These are phyloP conservation scores for Trichoderma asperelloides DNA, from an alignment of 495 filamentous ascomycete genomes.

Conservation along the genomic window DNA sequence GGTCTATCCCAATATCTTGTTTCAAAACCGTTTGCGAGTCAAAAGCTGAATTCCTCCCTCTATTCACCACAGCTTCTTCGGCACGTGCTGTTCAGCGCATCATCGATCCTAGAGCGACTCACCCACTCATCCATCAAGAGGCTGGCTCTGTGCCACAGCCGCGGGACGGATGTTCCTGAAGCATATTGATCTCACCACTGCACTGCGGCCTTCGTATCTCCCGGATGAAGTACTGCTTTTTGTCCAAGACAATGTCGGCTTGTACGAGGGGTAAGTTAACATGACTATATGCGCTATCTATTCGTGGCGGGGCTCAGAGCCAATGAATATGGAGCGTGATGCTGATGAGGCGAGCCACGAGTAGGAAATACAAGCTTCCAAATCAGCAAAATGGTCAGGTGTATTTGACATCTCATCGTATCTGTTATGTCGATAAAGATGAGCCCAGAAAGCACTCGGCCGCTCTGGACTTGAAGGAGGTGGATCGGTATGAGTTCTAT, in stretches of 20 bases:
- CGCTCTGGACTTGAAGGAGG: slow-evolving; percentile 78
- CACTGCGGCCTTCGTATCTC: slow-evolving; percentile 79
- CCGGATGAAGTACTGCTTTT: slow-evolving; percentile 88
- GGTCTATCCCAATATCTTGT: too few relatives aligned
- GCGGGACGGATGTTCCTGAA: slow-evolving; percentile 88
- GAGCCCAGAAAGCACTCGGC: slow-evolving; percentile 81
- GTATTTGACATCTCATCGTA: slow-evolving; percentile 89
- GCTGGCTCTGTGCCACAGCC: slow-evolving; percentile 1
- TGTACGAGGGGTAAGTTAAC: slow-evolving; percentile 90
- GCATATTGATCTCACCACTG: slow-evolving; percentile 87
- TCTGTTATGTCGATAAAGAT: slow-evolving; percentile 87
- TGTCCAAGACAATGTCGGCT: slow-evolving; percentile 91
- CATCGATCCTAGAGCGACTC: background rate
- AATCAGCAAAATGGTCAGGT: slow-evolving; percentile 90
- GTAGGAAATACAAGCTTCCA: slow-evolving; percentile 89
- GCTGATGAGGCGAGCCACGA: background rate
- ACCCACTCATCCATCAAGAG: background rate
- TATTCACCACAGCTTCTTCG: background rate
- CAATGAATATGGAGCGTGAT: background rate
- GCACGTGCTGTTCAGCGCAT: background rate
- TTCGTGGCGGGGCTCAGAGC: background rate
- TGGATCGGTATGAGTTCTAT: slow-evolving; percentile 87
- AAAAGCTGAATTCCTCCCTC: background rate
- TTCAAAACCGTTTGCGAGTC: too few relatives aligned
- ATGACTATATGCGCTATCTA: too few relatives aligned